These are phyloP conservation scores for Penicillium sp. DNA, from an alignment of 2,329 filamentous ascomycete species.

Conservation along the genomic window DNA sequence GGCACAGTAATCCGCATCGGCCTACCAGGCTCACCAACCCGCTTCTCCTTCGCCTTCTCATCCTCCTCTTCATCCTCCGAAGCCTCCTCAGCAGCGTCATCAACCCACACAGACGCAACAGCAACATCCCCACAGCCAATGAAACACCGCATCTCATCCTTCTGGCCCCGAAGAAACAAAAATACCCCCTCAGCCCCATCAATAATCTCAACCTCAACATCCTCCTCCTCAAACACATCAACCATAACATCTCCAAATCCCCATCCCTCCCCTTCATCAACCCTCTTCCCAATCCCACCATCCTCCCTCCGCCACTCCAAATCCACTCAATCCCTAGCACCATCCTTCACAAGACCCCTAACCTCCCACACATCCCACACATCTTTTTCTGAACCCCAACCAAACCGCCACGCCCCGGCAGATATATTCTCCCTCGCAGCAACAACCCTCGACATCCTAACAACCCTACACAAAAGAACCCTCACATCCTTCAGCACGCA, in stretches of 20 bases:
- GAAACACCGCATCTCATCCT: conserved; percentile 16
- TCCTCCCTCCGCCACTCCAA: conserved; percentile 36
- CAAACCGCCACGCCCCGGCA: conserved; percentile 29
- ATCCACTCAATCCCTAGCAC: conserved; percentile 33
- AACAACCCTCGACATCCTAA: conserved; percentile 59
- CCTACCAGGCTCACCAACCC: conserved; percentile 29
- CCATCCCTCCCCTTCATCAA: conserved; percentile 5
- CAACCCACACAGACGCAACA: neutral
- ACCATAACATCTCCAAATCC: conserved; percentile 9
- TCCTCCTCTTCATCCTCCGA: conserved; percentile 36
- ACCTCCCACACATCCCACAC: conserved; percentile 17
- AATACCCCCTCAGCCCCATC: conserved; percentile 34
- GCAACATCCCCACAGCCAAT: neutral
- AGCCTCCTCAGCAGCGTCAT: conserved; percentile 13
- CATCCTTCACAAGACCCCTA: conserved; percentile 29
- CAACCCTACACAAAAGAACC: conserved; percentile 58
- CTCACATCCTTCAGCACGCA: conserved; percentile 57
- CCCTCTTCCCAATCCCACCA: conserved; percentile 6
- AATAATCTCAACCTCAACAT: conserved; percentile 10
- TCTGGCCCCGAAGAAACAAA: conserved; percentile 24
- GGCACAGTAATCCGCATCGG: conserved; percentile 39
- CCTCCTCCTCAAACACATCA: conserved; percentile 15
- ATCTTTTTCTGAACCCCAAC: conserved; percentile 23
- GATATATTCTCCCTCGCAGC: conserved; percentile 62
- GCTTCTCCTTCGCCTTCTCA: conserved; percentile 34